Base-by-base conservation (phyloP, 257 asterid species). In the Craterostigma plantagineum region DNA sequence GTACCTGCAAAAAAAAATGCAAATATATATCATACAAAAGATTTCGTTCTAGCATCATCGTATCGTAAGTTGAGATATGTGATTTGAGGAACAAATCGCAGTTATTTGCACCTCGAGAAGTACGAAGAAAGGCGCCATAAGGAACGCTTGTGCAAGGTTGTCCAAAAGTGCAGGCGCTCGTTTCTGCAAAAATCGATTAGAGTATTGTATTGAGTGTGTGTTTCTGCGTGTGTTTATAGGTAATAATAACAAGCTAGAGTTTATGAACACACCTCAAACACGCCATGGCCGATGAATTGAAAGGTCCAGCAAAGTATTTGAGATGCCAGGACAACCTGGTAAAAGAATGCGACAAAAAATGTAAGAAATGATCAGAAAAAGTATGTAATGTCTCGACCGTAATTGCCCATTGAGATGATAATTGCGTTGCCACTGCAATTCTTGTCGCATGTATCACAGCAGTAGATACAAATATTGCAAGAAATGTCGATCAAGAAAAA, bases 91-190 rank as follows among this genome's bases (percentile, higher is more conserved):
- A 36, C 11, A 2, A 12, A 12, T 36, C 40, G 8, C 11, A 1
- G 12, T 1, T 9, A 10, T 36, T 9, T 3, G 8, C n/a, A 87
- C 95, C 99, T 90, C 95, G 0, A 90, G 77, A 46, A 90, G 59
- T 12, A 90, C 95, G 58, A 83, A 90, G 65, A 65, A 77, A 17
- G 99, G 99, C 40, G 92, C 95, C 95, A 90, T 83, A 14, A 90
- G 84, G 54, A 90, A 75, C 14, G 99, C 95, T 59, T 83, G 95
- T 55, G 72, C 60, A 40, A 90, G 94, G 68, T 90, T 90, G 81
- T 83, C 94, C 54, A 90, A 43, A 10, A 90, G 67, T 13, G 99
- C 95, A 43, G 99, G 99, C 7, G 99, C 99, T 37, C 95, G 93
- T 46, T 79, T 90, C 99, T 90, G 58, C 58, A 63, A 48, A 56